Evolutionary conservation across 768 basidiomycete species (phyloP).

Genomic region (Gymnopilus junonius): DNA sequence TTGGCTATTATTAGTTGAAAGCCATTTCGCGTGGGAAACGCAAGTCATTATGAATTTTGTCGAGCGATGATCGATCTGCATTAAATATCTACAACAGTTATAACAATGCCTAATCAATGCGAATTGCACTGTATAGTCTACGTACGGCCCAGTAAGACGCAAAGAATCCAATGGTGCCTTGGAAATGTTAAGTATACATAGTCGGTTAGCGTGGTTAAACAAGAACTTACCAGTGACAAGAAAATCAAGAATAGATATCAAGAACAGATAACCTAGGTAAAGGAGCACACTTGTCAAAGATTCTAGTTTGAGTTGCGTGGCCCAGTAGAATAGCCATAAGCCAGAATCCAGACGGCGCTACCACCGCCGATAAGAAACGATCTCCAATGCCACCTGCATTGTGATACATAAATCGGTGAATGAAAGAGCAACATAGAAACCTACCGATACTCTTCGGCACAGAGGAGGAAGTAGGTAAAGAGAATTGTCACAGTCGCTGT

Average conservation of each 20-base stretch:
- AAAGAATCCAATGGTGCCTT: slow-evolving; percentile 90
- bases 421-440: slow-evolving; percentile 20
- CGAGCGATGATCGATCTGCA: not conserved
- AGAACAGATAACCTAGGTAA: slow-evolving; percentile 89
- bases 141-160: slow-evolving; percentile 92
- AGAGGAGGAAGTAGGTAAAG: slow-evolving; percentile 89
- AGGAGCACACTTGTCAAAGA: slow-evolving; percentile 81
- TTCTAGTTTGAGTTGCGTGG: slow-evolving; percentile 81
- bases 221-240: slow-evolving; percentile 73
- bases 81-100: slow-evolving; percentile 1
- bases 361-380: slow-evolving; percentile 92
- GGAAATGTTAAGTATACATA: slow-evolving; percentile 3
- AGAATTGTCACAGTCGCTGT: slow-evolving; percentile 91
- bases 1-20: too few species aligned
- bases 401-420: not conserved
- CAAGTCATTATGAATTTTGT: not conserved
- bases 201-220: not conserved
- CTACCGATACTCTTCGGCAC: slow-evolving; percentile 92
- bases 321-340: slow-evolving; percentile 93
- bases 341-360: slow-evolving; percentile 88
- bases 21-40: too few species aligned
- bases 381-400: slow-evolving; percentile 91
- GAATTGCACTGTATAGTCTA: slow-evolving; percentile 80
- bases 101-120: slow-evolving; percentile 58
- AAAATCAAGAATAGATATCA: slow-evolving; percentile 85